Percentiles rank a stretch among this genome's conserved stretches.
phyloP scores from a whole-genome alignment of 257 asterid species.

The Fraxinus cuspidata region DNA sequence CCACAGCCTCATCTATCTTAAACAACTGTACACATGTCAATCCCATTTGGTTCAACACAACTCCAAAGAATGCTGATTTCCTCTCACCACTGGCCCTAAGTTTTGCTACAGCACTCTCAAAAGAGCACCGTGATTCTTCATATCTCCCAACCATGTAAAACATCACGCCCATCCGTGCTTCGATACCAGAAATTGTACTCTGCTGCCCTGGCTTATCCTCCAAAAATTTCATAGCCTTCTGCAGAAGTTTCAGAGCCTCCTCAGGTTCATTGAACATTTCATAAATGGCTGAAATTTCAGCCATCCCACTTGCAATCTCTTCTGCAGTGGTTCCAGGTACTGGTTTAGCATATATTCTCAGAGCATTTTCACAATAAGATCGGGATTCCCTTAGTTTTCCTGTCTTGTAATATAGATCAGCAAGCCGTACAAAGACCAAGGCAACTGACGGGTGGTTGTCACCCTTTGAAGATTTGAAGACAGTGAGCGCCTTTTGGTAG shows the following conservation, averaged over 20 bases:
- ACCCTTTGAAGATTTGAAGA: constrained; percentile 93
- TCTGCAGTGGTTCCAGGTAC: constrained; percentile 88
- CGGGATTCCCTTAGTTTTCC: constrained; percentile 93
- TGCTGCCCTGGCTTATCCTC: constrained; percentile 99
- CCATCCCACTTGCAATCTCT: constrained; percentile 92
- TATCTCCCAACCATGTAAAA: constrained; percentile 80
- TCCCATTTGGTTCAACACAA: constrained; percentile 97
- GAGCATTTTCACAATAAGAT: constrained; percentile 91
- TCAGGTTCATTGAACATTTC: constrained; percentile 93
- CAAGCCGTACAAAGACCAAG: constrained; percentile 88
- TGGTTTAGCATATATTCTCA: constrained; percentile 82
- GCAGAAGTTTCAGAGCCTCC: constrained; percentile 89
- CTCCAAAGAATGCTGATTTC: constrained; percentile 94
- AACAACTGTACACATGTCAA: constrained; percentile 90
- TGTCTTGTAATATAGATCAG: constrained; percentile 87
- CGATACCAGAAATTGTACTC: constrained; percentile 89
- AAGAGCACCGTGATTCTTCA: constrained; percentile 80
- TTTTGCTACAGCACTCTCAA: constrained; percentile 76
- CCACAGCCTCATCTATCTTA: constrained; percentile 96
- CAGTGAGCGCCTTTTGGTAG: constrained; percentile 96
- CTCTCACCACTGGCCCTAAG: constrained; percentile 90
- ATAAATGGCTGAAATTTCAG: constrained; percentile 87
- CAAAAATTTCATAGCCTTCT: constrained; percentile 81
- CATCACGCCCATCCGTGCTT: constrained; percentile 97
- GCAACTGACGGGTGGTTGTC: constrained; percentile 95